Evolutionary conservation across 2,329 filamentous ascomycete species (phyloP).

Genomic region (Fusarium haematococcum): DNA sequence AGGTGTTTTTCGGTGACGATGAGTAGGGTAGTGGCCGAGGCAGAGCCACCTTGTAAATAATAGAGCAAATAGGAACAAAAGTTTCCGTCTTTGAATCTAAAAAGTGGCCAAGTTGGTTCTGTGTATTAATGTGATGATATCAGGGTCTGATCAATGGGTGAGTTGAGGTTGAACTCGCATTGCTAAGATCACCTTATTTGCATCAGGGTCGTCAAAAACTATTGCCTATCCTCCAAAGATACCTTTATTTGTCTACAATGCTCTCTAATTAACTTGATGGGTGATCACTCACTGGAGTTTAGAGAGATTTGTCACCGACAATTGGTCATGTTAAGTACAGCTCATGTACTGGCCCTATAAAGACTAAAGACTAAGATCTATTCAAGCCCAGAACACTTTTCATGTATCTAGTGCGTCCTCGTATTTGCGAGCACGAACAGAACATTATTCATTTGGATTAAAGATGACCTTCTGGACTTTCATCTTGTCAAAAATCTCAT

Average conservation of each 20-base stretch:
- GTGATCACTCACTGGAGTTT: neutral
- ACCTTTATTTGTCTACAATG: neutral
- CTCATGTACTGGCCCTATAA: neutral
- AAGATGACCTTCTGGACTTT: neutral
- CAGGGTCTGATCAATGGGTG: neutral
- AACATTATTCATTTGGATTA: neutral
- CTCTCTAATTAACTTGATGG: neutral
- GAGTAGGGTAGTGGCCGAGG: neutral
- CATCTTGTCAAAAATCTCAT: neutral
- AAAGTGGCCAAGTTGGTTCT: neutral
- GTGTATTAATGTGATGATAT: neutral
- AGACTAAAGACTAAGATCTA: neutral
- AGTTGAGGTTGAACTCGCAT: neutral
- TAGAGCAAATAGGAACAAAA: neutral
- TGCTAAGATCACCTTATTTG: neutral
- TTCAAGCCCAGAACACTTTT: neutral
- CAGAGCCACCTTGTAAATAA: no score
- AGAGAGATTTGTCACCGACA: neutral
- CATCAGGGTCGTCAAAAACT: neutral
- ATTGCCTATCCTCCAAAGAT: neutral
- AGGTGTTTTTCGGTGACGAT: conserved; percentile 21
- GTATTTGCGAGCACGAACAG: neutral
- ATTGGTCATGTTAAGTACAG: neutral
- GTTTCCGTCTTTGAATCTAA: neutral
- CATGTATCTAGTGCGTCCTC: neutral